A percentile compares a stretch with the other conserved stretches of the same genome.
phyloP scores from a whole-genome alignment of 371 early-diverging fungal species.

The Mucor racemosus region DNA sequence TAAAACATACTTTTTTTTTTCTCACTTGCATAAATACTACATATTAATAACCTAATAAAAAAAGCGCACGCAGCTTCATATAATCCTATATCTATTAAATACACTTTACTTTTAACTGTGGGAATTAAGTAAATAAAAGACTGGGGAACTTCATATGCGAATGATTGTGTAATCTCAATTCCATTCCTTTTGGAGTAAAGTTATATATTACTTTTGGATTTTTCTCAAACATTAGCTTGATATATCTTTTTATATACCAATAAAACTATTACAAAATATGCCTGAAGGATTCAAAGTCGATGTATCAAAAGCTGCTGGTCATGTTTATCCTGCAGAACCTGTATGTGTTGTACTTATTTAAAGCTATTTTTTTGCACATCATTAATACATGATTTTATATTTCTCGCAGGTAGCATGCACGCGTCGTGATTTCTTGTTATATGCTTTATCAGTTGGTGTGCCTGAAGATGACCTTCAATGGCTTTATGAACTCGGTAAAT shows the following conservation, averaged over 20 bases:
- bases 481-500: conserved; percentile 67
- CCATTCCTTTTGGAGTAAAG: not conserved
- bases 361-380: not conserved
- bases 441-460: conserved; percentile 71
- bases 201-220: not conserved
- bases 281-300: conserved; percentile 33
- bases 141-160: conserved; percentile 13
- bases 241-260: not conserved
- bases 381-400: too few species aligned
- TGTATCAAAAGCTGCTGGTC: conserved; percentile 32
- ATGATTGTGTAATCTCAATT: conserved; percentile 12
- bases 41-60: not conserved
- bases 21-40: too few species aligned
- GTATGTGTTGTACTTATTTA: not conserved
- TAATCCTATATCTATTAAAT: not conserved
- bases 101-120: not conserved
- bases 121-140: conserved; percentile 1
- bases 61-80: not conserved
- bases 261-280: conserved; percentile 12
- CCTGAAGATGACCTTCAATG: conserved; percentile 62
- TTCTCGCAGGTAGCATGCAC: conserved; percentile 56
- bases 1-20: not conserved
- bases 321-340: conserved; percentile 19
- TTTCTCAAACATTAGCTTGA: conserved; percentile 2
- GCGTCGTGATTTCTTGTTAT: conserved; percentile 70